phyloP scores from a whole-genome alignment of 305 asterid species.

The Salvia sclarea region DNA sequence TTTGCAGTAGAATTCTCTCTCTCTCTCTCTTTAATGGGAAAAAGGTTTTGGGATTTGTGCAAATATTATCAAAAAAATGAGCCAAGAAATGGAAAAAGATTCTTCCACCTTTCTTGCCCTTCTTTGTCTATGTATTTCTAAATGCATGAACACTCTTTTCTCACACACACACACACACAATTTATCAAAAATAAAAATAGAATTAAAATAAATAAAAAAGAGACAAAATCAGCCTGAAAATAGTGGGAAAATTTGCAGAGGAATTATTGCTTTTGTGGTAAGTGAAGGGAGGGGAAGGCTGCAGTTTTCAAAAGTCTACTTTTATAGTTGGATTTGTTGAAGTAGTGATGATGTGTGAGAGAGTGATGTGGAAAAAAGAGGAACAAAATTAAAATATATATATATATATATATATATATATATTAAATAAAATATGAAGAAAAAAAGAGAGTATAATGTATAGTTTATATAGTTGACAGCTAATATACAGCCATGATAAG shows the following conservation, averaged over 20 bases:
- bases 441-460: background rate
- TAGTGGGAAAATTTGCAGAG: slow-evolving; percentile 14
- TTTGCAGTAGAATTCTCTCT: slow-evolving; percentile 9
- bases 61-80: slow-evolving; percentile 20
- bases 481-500: slow-evolving; percentile 58
- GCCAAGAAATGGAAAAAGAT: slow-evolving; percentile 32
- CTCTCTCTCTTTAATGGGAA: slow-evolving; percentile 17
- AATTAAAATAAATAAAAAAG: background rate
- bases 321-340: slow-evolving; percentile 36
- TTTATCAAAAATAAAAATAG: background rate
- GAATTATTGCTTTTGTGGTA: background rate
- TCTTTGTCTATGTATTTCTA: slow-evolving; percentile 2
- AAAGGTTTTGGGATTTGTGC: slow-evolving; percentile 42
- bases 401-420: too few species aligned
- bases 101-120: slow-evolving; percentile 35
- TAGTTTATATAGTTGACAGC: slow-evolving; percentile 57
- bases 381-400: background rate
- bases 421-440: background rate
- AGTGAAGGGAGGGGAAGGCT: slow-evolving; percentile 17
- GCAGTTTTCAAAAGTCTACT: slow-evolving; percentile 42
- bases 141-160: slow-evolving; percentile 17
- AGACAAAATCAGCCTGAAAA: background rate
- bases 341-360: slow-evolving; percentile 15
- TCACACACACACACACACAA: slow-evolving; percentile 13
- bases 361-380: slow-evolving; percentile 14